A percentile compares a stretch with the other conserved stretches of the same genome.
Evolutionary conservation across 345 rosid species (phyloP).

Genomic region (Heritiera littoralis): DNA sequence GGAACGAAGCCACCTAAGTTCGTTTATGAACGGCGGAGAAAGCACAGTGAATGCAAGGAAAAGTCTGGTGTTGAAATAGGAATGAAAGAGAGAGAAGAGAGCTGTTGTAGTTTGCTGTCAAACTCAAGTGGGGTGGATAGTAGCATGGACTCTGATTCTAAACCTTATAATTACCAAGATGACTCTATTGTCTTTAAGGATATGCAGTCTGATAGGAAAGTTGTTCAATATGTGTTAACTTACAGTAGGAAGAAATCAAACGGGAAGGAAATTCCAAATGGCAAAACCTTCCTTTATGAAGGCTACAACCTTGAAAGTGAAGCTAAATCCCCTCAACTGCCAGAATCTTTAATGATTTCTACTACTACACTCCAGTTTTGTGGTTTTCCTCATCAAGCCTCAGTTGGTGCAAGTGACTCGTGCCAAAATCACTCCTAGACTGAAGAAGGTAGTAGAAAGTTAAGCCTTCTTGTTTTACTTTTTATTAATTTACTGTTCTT

Average conservation of each 20-base stretch:
- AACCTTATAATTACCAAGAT: conserved; percentile 10
- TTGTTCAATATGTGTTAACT: conserved; percentile 40
- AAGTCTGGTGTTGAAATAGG: neutral
- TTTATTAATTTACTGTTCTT: neutral
- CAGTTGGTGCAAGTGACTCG: neutral
- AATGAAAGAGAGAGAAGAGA: neutral
- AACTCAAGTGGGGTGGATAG: neutral
- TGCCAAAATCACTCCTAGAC: neutral
- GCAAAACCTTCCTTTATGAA: conserved; percentile 20
- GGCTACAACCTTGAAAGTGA: conserved; percentile 10
- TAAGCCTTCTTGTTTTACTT: neutral
- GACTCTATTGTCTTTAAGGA: conserved; percentile 9
- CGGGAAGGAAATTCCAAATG: conserved; percentile 5
- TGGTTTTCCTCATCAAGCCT: neutral
- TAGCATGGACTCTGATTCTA: neutral
- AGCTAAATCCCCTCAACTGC: neutral
- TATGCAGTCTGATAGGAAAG: conserved; percentile 13
- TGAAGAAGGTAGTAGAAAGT: neutral
- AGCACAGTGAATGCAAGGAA: neutral
- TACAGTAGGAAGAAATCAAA: conserved; percentile 41
- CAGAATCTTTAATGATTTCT: neutral
- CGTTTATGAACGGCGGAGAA: conserved; percentile 4
- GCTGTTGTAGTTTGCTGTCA: conserved; percentile 5
- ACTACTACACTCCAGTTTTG: neutral
- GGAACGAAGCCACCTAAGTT: neutral